These are phyloP conservation scores for Colletotrichum scovillei DNA, from an alignment of 2,329 filamentous ascomycete genomes.

Conservation along the genomic window DNA sequence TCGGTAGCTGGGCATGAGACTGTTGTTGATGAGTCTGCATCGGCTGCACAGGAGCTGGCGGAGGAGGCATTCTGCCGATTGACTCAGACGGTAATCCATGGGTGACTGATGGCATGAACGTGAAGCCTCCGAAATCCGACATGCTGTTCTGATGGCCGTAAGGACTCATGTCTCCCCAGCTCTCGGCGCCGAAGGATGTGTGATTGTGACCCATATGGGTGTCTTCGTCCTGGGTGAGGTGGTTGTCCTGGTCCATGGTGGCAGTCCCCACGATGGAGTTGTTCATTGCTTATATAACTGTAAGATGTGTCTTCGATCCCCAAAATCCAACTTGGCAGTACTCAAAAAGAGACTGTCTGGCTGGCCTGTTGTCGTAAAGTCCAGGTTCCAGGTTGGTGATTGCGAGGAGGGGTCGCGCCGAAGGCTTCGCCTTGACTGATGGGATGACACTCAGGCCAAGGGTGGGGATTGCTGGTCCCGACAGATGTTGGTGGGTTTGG, in stretches of 20 bases:
- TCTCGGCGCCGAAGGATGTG: conserved; percentile 55
- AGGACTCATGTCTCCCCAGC: conserved; percentile 67
- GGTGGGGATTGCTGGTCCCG: conserved; percentile 45
- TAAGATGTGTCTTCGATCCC: background rate
- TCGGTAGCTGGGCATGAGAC: conserved; percentile 67
- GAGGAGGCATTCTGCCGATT: conserved; percentile 65
- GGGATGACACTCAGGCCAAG: conserved; percentile 38
- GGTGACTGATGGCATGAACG: conserved; percentile 66
- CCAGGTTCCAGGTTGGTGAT: conserved; percentile 27
- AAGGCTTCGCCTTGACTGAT: conserved; percentile 29
- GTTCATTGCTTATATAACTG: conserved; percentile 51
- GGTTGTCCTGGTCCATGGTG: conserved; percentile 59
- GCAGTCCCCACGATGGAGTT: conserved; percentile 57
- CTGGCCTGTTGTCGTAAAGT: conserved; percentile 23
- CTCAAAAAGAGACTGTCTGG: conserved; percentile 2
- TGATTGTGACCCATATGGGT: conserved; percentile 47
- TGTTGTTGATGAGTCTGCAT: conserved; percentile 49
- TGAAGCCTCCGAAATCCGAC: conserved; percentile 72
- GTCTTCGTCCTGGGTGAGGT: conserved; percentile 54
- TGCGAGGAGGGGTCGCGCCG: conserved; percentile 30
- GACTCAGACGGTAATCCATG: conserved; percentile 62
- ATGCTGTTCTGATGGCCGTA: conserved; percentile 76
- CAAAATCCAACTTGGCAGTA: conserved; percentile 4
- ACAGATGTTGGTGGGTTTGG: conserved; percentile 47
- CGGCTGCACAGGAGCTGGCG: conserved; percentile 63